These are phyloP conservation scores for Boletus semigastroideus DNA, from an alignment of 1,284 basidiomycete species.

Conservation along the genomic window DNA sequence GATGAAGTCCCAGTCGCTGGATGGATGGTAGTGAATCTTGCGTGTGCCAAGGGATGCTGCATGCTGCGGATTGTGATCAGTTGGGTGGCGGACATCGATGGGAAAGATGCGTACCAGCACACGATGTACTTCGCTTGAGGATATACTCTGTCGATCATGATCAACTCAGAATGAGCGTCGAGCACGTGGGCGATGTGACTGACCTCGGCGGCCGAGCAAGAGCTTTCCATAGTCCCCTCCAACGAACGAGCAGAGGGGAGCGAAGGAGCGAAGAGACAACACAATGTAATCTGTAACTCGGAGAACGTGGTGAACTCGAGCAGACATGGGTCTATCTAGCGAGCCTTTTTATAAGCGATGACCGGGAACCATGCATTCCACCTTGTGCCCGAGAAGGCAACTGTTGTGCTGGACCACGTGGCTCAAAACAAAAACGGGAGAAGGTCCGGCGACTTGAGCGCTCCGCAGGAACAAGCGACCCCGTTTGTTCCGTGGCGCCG, in stretches of 20 bases:
- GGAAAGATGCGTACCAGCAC: constrained; percentile 12
- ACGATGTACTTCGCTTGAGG: constrained; percentile 17
- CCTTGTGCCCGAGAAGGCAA: constrained; percentile 33
- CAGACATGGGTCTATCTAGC: constrained; percentile 15
- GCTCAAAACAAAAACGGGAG: constrained; percentile 27
- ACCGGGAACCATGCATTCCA: constrained; percentile 1
- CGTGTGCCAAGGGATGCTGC: constrained; percentile 40
- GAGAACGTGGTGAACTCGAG: constrained; percentile 3
- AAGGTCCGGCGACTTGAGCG: constrained; percentile 11
- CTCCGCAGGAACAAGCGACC: constrained; percentile 1
- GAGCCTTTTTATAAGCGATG: constrained; percentile 8
- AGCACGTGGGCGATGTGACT: constrained; percentile 3
- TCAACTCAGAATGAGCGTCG: not conserved
- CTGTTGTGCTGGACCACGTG: constrained; percentile 28
- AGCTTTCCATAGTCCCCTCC: constrained; percentile 20
- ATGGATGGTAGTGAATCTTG: constrained; percentile 55
- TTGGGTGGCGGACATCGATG: not conserved
- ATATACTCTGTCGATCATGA: constrained; percentile 26
- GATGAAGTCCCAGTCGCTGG: constrained; percentile 62
- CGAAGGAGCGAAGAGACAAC: not conserved
- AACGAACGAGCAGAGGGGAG: not conserved
- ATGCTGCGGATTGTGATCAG: constrained; percentile 14
- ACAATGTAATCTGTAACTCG: constrained; percentile 5
- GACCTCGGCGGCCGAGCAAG: constrained; percentile 32
- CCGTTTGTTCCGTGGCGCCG: constrained; percentile 16